These are phyloP conservation scores for Hydrangea macrophylla DNA, from an alignment of 148 eudicot species.

Conservation along the genomic window DNA sequence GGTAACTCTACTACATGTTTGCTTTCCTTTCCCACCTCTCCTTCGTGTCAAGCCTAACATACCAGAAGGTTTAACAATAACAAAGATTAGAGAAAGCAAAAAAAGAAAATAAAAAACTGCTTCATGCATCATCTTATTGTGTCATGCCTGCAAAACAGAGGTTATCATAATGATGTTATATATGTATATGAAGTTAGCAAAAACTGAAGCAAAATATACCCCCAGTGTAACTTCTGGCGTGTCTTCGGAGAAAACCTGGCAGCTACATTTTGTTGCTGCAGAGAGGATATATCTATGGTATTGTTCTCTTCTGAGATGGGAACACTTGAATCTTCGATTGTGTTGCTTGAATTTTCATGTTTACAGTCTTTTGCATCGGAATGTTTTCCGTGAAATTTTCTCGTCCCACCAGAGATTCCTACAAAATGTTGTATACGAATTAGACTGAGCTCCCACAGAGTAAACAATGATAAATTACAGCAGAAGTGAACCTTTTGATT, in stretches of 20 bases:
- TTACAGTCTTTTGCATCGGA: slow-evolving; percentile 23
- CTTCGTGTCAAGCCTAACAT: slow-evolving; percentile 62
- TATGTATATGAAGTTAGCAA: background rate
- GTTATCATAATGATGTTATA: background rate
- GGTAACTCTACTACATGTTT: slow-evolving; percentile 46
- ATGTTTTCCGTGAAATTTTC: slow-evolving; percentile 22
- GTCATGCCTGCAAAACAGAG: background rate
- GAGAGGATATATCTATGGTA: background rate
- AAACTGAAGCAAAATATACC: slow-evolving; percentile 31
- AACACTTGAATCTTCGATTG: slow-evolving; percentile 22
- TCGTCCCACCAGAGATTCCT: slow-evolving; percentile 18
- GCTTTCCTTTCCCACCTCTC: slow-evolving; percentile 90
- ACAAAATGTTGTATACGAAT: slow-evolving; percentile 6
- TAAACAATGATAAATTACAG: background rate
- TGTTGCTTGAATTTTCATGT: slow-evolving; percentile 19
- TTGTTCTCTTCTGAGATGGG: slow-evolving; percentile 10
- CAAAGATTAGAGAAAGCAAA: background rate
- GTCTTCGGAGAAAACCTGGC: slow-evolving; percentile 26
- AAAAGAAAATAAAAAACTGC: background rate
- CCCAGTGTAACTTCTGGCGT: slow-evolving; percentile 68
- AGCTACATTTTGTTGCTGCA: slow-evolving; percentile 14
- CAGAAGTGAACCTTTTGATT: slow-evolving; percentile 43
- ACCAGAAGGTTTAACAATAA: slow-evolving; percentile 6
- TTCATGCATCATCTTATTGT: background rate
- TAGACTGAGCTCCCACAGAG: background rate